Conservation (phyloP, 352 stramenopile species). For the Pythium dissimile region DNA sequence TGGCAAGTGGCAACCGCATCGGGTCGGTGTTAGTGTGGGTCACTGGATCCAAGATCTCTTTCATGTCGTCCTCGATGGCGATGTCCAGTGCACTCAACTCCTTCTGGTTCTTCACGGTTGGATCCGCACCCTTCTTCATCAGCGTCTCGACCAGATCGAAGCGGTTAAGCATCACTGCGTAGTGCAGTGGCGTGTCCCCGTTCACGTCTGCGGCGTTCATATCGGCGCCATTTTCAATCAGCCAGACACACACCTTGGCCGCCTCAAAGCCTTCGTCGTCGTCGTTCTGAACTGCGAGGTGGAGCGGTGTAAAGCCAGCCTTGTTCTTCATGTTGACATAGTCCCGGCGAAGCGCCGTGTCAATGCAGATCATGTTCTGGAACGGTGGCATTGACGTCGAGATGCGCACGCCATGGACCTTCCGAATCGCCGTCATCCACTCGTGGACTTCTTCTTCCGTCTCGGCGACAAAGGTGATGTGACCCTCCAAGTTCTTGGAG, state of each 20-base stretch:
- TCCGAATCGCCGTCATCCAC: conserved; percentile 85
- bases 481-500: conserved; percentile 76
- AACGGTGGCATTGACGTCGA: conserved; percentile 64
- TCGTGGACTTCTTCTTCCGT: conserved; percentile 83
- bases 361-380: conserved; percentile 90
- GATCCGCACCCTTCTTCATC: conserved; percentile 82
- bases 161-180: conserved; percentile 76
- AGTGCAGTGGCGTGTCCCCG: conserved; percentile 85
- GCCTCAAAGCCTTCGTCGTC: conserved; percentile 89
- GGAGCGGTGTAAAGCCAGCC: conserved; percentile 70
- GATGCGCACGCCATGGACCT: conserved; percentile 79
- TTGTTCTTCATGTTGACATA: conserved; percentile 90
- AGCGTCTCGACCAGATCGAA: conserved; percentile 82
- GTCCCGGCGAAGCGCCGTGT: conserved; percentile 70
- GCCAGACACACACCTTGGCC: conserved; percentile 82
- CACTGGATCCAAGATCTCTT: conserved; percentile 65
- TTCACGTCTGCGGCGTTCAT: conserved; percentile 73
- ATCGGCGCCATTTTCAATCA: conserved; percentile 85
- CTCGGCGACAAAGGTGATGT: conserved; percentile 83
- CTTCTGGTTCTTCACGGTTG: conserved; percentile 70
- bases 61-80: conserved; percentile 73
- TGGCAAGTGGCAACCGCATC: conserved; percentile 37
- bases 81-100: conserved; percentile 65
- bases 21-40: conserved; percentile 37
- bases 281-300: conserved; percentile 82